Percentiles rank a stretch among this genome's conserved stretches.
These are phyloP conservation scores for Colletotrichum paranaense DNA, from an alignment of 2,329 filamentous ascomycete species.

Conservation along the genomic window DNA sequence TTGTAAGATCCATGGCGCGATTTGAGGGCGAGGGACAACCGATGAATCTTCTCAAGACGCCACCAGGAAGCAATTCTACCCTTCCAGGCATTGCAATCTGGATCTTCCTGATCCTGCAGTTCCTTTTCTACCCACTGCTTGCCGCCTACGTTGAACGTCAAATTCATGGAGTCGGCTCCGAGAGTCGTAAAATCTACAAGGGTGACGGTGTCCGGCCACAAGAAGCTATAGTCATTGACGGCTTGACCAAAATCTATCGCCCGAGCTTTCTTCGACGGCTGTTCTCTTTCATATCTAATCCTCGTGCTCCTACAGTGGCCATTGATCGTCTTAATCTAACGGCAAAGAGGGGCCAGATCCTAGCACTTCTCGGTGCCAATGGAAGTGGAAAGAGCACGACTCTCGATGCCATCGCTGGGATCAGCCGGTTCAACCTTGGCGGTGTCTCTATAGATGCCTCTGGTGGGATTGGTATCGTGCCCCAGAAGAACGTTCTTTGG, in stretches of 20 bases:
- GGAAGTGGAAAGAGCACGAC: slow-evolving; percentile 85
- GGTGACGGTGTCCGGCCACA: slow-evolving; percentile 48
- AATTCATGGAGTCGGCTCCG: slow-evolving; percentile 62
- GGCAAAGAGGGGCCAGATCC: slow-evolving; percentile 82
- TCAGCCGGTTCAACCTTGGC: slow-evolving; percentile 62
- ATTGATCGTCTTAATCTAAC: slow-evolving; percentile 79
- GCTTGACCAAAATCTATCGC: slow-evolving; percentile 82
- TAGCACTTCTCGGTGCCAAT: slow-evolving; percentile 77
- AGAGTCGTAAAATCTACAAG: slow-evolving; percentile 57
- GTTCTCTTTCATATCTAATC: slow-evolving; percentile 57
- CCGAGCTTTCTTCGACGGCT: slow-evolving; percentile 71
- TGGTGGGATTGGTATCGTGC: slow-evolving; percentile 78
- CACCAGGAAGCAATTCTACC: slow-evolving; percentile 74
- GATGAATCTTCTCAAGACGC: slow-evolving; percentile 69
- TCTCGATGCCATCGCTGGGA: slow-evolving; percentile 45
- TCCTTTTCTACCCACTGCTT: slow-evolving; percentile 79
- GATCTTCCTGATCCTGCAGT: slow-evolving; percentile 82
- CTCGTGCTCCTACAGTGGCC: slow-evolving; percentile 76
- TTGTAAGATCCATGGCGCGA: slow-evolving; percentile 79
- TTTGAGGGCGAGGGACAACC: slow-evolving; percentile 74
- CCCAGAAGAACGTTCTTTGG: slow-evolving; percentile 83
- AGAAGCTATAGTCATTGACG: slow-evolving; percentile 75
- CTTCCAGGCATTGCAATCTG: slow-evolving; percentile 82
- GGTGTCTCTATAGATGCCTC: slow-evolving; percentile 77
- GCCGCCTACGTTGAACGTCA: slow-evolving; percentile 78